phyloP scores from a whole-genome alignment of 2,329 filamentous ascomycete species.

The Aspergillus spinulosporus region DNA sequence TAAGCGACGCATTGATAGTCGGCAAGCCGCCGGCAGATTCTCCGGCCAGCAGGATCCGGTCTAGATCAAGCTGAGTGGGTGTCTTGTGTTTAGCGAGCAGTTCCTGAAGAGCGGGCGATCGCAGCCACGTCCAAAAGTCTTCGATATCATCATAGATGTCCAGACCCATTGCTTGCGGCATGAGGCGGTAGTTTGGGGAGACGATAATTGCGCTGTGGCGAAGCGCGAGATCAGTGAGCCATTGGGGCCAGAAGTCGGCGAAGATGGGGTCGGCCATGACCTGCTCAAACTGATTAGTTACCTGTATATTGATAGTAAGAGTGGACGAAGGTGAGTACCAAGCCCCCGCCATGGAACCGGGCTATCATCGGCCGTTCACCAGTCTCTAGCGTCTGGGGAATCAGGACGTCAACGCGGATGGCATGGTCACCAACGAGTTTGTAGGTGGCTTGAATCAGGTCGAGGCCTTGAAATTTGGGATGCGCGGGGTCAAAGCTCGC shows the following conservation, averaged over 20 bases:
- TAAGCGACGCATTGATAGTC: constrained; percentile 30
- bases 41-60: constrained; percentile 30
- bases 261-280: constrained; percentile 34
- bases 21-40: constrained; percentile 36
- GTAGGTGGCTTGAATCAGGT: constrained; percentile 43
- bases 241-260: constrained; percentile 31
- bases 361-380: constrained; percentile 44
- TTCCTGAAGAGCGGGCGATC: constrained; percentile 13
- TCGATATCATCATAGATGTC: constrained; percentile 51
- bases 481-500: not conserved
- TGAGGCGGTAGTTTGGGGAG: constrained; percentile 52
- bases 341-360: constrained; percentile 48
- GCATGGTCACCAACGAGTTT: constrained; percentile 42
- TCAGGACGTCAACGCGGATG: constrained; percentile 38
- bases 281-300: constrained; percentile 18
- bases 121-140: constrained; percentile 53
- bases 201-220: constrained; percentile 48
- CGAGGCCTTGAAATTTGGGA: constrained; percentile 31
- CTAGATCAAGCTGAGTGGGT: constrained; percentile 25
- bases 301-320: not conserved
- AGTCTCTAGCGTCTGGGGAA: constrained; percentile 38
- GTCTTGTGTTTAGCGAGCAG: constrained; percentile 16
- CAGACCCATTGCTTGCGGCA: constrained; percentile 50
- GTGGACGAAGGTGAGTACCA: constrained; percentile 29
- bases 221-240: constrained; percentile 43